Percentiles rank a stretch among this genome's conserved stretches.
Conservation (phyloP, 257 asterid species). For the Solanum pennellii region DNA sequence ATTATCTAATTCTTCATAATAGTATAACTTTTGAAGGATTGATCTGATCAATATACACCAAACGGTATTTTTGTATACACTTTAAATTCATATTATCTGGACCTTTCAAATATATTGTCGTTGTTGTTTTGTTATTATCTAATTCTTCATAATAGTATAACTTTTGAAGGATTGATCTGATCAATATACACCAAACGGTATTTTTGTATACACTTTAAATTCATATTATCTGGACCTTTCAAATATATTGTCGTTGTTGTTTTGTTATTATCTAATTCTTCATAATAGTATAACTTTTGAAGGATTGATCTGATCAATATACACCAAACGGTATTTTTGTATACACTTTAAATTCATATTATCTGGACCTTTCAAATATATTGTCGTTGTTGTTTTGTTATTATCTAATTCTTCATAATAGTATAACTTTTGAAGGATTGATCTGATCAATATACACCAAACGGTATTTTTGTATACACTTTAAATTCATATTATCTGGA, state of each 20-base stretch:
- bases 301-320: too few species aligned
- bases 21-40: not conserved
- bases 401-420: not conserved
- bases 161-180: not conserved
- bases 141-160: not conserved
- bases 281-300: not conserved
- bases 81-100: too few species aligned
- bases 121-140: not conserved
- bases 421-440: not conserved
- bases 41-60: not conserved
- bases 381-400: not conserved
- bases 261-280: not conserved
- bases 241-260: not conserved
- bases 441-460: not conserved
- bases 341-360: not conserved
- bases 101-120: not conserved
- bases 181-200: not conserved
- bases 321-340: fast-evolving
- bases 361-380: not conserved
- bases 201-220: not conserved
- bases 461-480: not conserved
- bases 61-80: not conserved
- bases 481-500: too few species aligned
- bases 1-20: not conserved
- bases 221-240: not conserved